A percentile compares a stretch with the other conserved stretches of the same genome.
phyloP scores from a whole-genome alignment of 2,329 filamentous ascomycete genomes.

The Beauveria pseudobassiana region DNA sequence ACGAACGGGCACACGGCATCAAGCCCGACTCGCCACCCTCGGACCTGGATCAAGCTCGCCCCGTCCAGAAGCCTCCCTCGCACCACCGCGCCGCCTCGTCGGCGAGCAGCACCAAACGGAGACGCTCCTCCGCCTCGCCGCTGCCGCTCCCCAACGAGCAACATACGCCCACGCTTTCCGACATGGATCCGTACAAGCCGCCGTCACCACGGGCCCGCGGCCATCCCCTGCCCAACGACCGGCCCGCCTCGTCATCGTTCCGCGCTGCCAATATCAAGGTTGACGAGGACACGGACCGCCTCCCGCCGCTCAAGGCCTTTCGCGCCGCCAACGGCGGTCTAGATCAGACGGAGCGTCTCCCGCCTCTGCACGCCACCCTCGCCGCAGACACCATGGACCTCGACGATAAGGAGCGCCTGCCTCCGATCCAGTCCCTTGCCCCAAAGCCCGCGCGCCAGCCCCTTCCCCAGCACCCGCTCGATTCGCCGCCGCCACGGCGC shows the following conservation, averaged over 20 bases:
- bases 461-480: background rate
- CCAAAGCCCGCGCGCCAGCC: background rate
- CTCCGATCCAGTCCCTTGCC: background rate
- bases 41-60: background rate
- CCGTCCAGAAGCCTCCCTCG: background rate
- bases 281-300: slow-evolving; percentile 1
- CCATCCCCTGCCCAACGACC: slow-evolving; percentile 3
- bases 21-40: background rate
- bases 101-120: background rate
- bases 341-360: slow-evolving; percentile 3
- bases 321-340: background rate
- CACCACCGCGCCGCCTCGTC: slow-evolving; percentile 5
- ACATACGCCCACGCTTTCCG: background rate
- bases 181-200: slow-evolving; percentile 2
- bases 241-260: background rate
- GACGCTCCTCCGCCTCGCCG: slow-evolving; percentile 6
- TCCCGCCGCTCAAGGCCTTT: slow-evolving; percentile 8
- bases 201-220: background rate
- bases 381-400: slow-evolving; percentile 6
- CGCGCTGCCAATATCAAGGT: slow-evolving; percentile 3
- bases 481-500: background rate
- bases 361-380: slow-evolving; percentile 5
- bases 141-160: background rate
- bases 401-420: slow-evolving; percentile 6
- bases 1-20: slow-evolving; percentile 7